A percentile compares a stretch with the other conserved stretches of the same genome.
These are phyloP conservation scores for Chamaecyparis obtusa DNA, from an alignment of 75 land plant genomes.

Conservation along the genomic window DNA sequence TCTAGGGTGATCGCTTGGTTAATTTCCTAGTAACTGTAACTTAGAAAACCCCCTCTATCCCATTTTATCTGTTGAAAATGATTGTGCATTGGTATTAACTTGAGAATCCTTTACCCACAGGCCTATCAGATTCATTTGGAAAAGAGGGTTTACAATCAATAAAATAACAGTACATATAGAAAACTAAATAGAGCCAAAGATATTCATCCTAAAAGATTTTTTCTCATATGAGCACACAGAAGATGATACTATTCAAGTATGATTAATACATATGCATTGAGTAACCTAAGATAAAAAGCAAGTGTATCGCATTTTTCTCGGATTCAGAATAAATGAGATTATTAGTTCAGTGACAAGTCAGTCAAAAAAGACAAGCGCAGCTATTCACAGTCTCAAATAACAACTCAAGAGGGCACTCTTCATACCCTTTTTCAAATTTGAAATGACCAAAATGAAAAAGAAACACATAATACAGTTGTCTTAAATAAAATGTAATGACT, in stretches of 20 bases:
- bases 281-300: background rate
- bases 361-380: background rate
- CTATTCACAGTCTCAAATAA: background rate
- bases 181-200: background rate
- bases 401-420: background rate
- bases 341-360: background rate
- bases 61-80: background rate
- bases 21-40: too few relatives aligned
- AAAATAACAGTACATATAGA: background rate
- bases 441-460: background rate
- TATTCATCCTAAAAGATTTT: background rate
- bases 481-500: conserved; percentile 1
- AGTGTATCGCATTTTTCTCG: background rate
- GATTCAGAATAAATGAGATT: background rate
- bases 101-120: background rate
- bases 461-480: background rate
- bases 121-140: background rate
- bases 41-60: background rate
- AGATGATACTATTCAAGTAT: background rate
- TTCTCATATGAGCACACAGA: background rate
- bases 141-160: too few relatives aligned
- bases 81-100: background rate
- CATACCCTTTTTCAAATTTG: background rate
- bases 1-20: too few relatives aligned
- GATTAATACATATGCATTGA: background rate